Evolutionary conservation across 2,329 filamentous ascomycete genomes (phyloP), one percentile per base, ranked within the genome.

Genomic region (Chaetomium sp.): DNA sequence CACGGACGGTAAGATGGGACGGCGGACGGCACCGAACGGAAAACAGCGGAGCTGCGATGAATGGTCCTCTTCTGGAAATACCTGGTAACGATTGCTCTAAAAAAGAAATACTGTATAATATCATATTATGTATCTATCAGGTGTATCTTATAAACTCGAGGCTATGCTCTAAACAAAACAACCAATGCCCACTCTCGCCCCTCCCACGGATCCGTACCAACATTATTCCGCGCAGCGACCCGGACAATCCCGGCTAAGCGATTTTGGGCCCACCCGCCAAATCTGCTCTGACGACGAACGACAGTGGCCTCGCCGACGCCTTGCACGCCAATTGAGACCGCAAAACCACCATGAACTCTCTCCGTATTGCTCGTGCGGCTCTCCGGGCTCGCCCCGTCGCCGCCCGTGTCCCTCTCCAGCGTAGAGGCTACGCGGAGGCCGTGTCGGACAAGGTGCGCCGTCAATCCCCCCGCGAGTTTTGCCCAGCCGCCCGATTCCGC

Each of bases 281-380:
- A 78, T 78, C 74, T 71, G 72, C 69, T 68, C 67, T 40, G 70
- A 72, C 71, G 74, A 72, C 72, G 65, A 67, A 65, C 67, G 67
- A 60, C 42, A 48, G 61, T 60, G 61, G 66, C 70, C 70, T 72
- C 72, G 72, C 58, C 74, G 70, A 74, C 78, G 68, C 69, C 74
- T 42, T 56, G 54, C 59, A 69, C 68, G 68, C 75, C 19, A 76
- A 78, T 77, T 76, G 72, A 70, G 72, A 72, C 69, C 72, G 70
- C 71, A 73, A 69, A 69, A 11, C 69, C 79, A 84, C 76, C 78
- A 97, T 97, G 92, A 96, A 91, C 85, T 88, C 90, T 75, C 79
- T 96, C 78, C 90, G 91, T 77, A 81, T 96, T 76, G 89, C 91
- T 80, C 88, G 92, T 76, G 84, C 85, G 76, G 92, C 90, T 79